Evolutionary conservation across 2,329 filamentous ascomycete species (phyloP).

Genomic region (Bipolaris zeicola): DNA sequence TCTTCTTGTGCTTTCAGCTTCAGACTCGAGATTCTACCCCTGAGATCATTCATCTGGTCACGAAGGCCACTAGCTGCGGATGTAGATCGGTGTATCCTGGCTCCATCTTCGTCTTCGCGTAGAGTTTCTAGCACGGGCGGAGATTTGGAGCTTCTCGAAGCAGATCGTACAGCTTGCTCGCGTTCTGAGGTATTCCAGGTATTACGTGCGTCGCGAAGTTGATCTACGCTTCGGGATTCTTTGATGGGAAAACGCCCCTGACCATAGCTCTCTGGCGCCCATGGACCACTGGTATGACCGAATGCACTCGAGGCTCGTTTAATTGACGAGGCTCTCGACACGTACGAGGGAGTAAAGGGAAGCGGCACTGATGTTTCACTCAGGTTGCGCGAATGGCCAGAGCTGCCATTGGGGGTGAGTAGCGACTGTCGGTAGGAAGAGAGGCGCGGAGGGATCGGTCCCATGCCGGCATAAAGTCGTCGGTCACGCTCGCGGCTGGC

Average conservation of each 20-base stretch:
- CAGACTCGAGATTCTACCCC: constrained; percentile 80
- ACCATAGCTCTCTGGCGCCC: constrained; percentile 44
- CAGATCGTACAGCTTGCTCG: constrained; percentile 38
- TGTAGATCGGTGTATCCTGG: constrained; percentile 64
- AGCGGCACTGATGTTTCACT: constrained; percentile 51
- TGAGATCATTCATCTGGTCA: constrained; percentile 83
- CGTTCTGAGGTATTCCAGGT: constrained; percentile 32
- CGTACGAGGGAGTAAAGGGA: constrained; percentile 39
- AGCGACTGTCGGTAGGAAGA: constrained; percentile 41
- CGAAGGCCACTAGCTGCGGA: constrained; percentile 77
- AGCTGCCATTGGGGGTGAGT: constrained; percentile 37
- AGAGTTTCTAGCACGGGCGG: constrained; percentile 49
- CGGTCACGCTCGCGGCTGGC: constrained; percentile 45
- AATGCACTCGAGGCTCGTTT: constrained; percentile 50
- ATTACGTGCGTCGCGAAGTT: constrained; percentile 43
- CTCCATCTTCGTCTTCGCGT: constrained; percentile 47
- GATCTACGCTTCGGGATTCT: constrained; percentile 49
- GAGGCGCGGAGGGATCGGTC: constrained; percentile 43
- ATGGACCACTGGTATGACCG: constrained; percentile 45
- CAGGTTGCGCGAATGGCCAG: constrained; percentile 46
- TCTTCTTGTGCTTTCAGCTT: constrained; percentile 81
- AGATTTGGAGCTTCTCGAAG: constrained; percentile 48
- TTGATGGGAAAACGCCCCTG: constrained; percentile 46
- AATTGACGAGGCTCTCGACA: constrained; percentile 31
- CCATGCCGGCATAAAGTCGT: constrained; percentile 44